Conservation (phyloP, 1,284 basidiomycete species). For the Marasmius sp. region DNA sequence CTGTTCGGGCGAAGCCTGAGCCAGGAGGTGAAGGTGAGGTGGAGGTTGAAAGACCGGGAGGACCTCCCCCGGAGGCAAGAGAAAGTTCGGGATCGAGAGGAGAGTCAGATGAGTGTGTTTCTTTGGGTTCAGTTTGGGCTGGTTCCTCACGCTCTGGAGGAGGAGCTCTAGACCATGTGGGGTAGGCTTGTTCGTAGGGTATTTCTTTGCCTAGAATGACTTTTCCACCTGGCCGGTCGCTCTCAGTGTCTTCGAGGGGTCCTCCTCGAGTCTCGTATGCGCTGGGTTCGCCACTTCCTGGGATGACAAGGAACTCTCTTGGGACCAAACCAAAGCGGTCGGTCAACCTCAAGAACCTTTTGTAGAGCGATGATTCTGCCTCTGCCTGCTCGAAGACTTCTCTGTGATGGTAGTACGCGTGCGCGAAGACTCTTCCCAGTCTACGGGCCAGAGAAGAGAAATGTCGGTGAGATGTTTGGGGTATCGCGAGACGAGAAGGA, state of each 20-base stretch:
- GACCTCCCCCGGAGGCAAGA: not conserved
- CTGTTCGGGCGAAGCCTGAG: not conserved
- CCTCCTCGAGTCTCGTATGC: not conserved
- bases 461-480: constrained; percentile 78
- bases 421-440: constrained; percentile 92
- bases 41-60: not conserved
- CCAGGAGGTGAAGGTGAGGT: not conserved
- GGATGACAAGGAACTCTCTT: constrained; percentile 81
- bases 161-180: not conserved
- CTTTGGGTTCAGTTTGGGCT: not conserved
- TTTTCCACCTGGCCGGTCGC: not conserved
- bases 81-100: not conserved
- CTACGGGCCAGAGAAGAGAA: constrained; percentile 87
- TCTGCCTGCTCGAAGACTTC: constrained; percentile 90
- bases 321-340: constrained; percentile 83
- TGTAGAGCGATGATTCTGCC: constrained; percentile 88
- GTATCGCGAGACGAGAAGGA: constrained; percentile 85
- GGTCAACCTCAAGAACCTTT: constrained; percentile 85
- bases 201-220: not conserved
- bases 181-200: not conserved
- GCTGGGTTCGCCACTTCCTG: constrained; percentile 29
- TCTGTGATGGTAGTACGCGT: constrained; percentile 93
- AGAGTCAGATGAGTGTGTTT: not conserved
- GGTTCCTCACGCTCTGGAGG: not conserved
- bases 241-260: not conserved